Evolutionary conservation across 768 basidiomycete genomes (phyloP).

Genomic region (Termitomyces sp.): DNA sequence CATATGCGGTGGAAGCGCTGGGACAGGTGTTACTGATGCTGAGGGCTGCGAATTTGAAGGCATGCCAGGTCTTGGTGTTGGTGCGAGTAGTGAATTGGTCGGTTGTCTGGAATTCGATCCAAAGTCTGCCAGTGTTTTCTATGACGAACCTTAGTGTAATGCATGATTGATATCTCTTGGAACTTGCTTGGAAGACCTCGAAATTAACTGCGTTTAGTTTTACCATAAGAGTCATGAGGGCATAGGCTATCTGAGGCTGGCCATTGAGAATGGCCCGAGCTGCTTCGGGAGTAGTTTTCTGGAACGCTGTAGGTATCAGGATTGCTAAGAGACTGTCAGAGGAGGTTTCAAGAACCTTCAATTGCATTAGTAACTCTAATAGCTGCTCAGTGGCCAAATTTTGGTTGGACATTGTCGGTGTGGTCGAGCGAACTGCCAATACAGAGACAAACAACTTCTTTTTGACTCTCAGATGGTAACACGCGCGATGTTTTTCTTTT

Average conservation of each 20-base stretch:
- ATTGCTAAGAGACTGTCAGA: not conserved
- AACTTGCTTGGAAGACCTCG: conserved; percentile 65
- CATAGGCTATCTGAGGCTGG: conserved; percentile 74
- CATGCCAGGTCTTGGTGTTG: conserved; percentile 16
- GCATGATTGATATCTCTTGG: not conserved
- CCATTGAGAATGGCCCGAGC: conserved; percentile 63
- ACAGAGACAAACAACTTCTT: conserved; percentile 2
- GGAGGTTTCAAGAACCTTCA: conserved; percentile 43
- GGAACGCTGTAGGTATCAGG: not conserved
- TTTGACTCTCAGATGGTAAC: not conserved
- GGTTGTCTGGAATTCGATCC: conserved; percentile 19
- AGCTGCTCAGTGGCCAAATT: conserved; percentile 59
- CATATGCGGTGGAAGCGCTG: conserved; percentile 44
- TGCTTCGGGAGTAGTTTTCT: conserved; percentile 74
- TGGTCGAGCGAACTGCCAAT: not conserved
- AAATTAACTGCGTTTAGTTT: conserved; percentile 69
- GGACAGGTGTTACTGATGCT: conserved; percentile 27
- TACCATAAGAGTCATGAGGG: conserved; percentile 73
- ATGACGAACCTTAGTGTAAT: not conserved
- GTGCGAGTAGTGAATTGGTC: conserved; percentile 18
- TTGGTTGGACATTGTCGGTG: conserved; percentile 42
- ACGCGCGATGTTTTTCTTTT: not conserved
- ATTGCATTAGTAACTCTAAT: conserved; percentile 67
- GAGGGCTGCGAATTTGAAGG: conserved; percentile 21
- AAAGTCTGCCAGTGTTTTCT: conserved; percentile 64